These are phyloP conservation scores for Sextonia rubra DNA, from an alignment of 164 flowering plant genomes.

Conservation along the genomic window DNA sequence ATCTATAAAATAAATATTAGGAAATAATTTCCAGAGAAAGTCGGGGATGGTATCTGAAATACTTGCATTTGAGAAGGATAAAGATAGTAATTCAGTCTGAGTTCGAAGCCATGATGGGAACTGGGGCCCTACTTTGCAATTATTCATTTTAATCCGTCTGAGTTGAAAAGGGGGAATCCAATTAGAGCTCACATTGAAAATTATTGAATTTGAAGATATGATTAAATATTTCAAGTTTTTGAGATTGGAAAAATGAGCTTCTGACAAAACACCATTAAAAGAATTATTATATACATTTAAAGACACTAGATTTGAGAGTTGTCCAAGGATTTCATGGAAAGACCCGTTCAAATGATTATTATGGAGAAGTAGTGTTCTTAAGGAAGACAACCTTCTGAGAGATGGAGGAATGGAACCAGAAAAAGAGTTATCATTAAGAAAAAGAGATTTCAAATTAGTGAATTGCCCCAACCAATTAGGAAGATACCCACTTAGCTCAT, in stretches of 20 bases:
- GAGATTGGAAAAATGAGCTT: neutral
- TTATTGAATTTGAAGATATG: neutral
- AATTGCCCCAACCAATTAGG: neutral
- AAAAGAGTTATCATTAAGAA: neutral
- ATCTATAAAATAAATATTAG: neutral
- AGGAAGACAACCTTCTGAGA: neutral
- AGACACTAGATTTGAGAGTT: neutral
- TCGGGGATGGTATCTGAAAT: conserved; percentile 10
- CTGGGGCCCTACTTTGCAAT: neutral
- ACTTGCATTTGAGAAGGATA: neutral
- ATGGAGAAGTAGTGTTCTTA: too few relatives aligned
- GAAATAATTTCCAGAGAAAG: conserved; percentile 13
- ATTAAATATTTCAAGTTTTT: neutral
- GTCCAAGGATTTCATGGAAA: too few relatives aligned
- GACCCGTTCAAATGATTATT: too few relatives aligned
- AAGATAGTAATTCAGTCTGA: neutral
- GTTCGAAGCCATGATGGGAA: neutral
- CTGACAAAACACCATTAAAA: neutral
- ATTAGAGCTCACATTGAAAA: neutral
- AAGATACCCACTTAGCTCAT: neutral
- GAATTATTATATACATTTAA: neutral
- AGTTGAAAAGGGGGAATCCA: conserved; percentile 6
- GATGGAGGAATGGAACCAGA: neutral
- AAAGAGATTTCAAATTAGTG: neutral
- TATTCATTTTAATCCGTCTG: neutral